Conservation (phyloP, 345 rosid genomes). For the Boechera stricta region DNA sequence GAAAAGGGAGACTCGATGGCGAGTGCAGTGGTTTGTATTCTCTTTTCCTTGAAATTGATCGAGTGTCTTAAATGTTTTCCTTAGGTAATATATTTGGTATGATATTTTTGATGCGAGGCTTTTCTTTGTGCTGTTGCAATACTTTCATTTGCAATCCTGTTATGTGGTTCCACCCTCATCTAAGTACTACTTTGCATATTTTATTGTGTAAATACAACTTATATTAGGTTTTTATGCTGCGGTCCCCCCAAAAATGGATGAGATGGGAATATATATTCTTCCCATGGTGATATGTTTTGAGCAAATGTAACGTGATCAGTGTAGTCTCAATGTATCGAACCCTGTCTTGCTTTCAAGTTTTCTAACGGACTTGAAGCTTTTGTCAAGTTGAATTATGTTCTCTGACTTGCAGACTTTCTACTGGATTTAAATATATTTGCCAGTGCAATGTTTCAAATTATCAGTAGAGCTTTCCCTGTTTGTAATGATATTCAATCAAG, state of each 20-base stretch:
- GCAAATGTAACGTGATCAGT: conserved; percentile 6
- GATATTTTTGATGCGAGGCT: conserved; percentile 7
- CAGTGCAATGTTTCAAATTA: conserved; percentile 6
- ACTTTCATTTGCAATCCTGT: conserved; percentile 26
- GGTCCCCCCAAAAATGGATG: background rate
- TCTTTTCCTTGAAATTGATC: conserved; percentile 23
- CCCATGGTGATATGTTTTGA: conserved; percentile 11
- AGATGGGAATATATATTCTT: conserved; percentile 1
- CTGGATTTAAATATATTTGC: conserved; percentile 5
- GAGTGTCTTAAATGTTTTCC: conserved; percentile 25
- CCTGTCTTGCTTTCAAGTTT: conserved; percentile 22
- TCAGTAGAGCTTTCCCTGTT: conserved; percentile 22
- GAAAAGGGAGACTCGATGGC: conserved; percentile 99
- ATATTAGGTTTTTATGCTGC: background rate
- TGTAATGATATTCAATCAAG: conserved; percentile 12
- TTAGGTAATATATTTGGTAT: conserved; percentile 17
- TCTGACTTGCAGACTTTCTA: conserved; percentile 14
- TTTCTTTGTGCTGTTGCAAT: background rate
- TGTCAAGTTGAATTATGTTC: conserved; percentile 19
- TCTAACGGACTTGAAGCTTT: conserved; percentile 20
- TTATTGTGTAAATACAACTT: conserved; percentile 1
- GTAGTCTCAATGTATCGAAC: conserved; percentile 5
- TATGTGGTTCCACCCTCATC: conserved; percentile 22
- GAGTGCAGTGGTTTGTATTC: conserved; percentile 90
- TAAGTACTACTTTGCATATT: conserved; percentile 1